phyloP scores from a whole-genome alignment of 257 asterid genomes.

The Ligustrum vulgare region DNA sequence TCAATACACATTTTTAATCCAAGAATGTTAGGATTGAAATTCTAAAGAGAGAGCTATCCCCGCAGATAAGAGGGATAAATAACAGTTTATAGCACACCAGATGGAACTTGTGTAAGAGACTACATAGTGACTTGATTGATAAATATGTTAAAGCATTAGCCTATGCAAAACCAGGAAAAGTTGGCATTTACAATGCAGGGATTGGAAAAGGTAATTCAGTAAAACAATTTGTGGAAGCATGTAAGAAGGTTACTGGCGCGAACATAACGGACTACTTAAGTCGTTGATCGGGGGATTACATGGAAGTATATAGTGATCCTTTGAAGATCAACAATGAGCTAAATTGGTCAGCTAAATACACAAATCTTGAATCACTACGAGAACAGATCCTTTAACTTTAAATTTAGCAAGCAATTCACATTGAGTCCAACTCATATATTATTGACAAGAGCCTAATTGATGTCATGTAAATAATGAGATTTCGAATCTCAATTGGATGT shows the following conservation, averaged over 20 bases:
- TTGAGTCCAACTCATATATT: no score
- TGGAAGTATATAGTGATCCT: conserved; percentile 85
- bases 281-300: conserved; percentile 84
- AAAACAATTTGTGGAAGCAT: conserved; percentile 81
- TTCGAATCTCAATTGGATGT: no score
- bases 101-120: conserved; percentile 89
- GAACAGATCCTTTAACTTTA: no score
- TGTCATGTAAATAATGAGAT: no score
- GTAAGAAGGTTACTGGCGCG: conserved; percentile 85
- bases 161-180: conserved; percentile 59
- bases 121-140: conserved; percentile 82
- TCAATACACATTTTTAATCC: no score
- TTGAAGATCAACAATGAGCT: conserved; percentile 64
- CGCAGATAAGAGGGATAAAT: conserved; percentile 65
- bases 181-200: conserved; percentile 89
- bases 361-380: conserved; percentile 40
- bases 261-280: conserved; percentile 62
- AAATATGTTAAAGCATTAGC: conserved; percentile 88
- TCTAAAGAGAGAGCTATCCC: not conserved
- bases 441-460: no score
- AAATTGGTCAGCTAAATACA: conserved; percentile 70
- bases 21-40: not conserved
- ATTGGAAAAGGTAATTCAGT: conserved; percentile 92
- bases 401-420: no score
- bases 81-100: conserved; percentile 62